phyloP scores from a whole-genome alignment of 2,329 filamentous ascomycete species.

The Rhinocladiella mackenziei region DNA sequence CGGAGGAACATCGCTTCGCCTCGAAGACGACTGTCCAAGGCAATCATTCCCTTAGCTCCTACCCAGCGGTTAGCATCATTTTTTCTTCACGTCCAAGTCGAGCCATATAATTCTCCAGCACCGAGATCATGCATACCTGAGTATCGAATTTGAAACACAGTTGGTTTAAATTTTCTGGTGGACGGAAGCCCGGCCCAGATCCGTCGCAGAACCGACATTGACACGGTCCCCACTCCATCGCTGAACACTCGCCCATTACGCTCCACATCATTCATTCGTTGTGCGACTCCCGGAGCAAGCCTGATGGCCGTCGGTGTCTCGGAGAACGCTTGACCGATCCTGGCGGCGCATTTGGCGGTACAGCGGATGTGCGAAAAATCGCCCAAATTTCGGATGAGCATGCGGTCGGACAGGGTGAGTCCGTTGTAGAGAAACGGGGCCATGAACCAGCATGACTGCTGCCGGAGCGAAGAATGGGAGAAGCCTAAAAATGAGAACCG shows the following conservation, averaged over 20 bases:
- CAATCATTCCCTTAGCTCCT: conserved; percentile 74
- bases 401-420: conserved; percentile 34
- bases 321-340: conserved; percentile 65
- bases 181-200: conserved; percentile 56
- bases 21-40: conserved; percentile 58
- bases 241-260: conserved; percentile 61
- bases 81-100: too few species aligned
- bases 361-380: conserved; percentile 51
- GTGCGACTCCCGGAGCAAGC: conserved; percentile 35
- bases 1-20: conserved; percentile 61
- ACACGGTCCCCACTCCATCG: conserved; percentile 75
- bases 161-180: too few species aligned
- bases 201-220: conserved; percentile 47
- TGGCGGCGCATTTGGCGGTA: conserved; percentile 56
- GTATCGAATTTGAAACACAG: conserved; percentile 70
- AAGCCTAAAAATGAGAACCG: conserved; percentile 68
- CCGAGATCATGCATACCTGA: too few species aligned
- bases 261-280: conserved; percentile 32
- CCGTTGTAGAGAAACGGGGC: conserved; percentile 43
- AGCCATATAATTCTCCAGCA: too few species aligned
- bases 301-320: conserved; percentile 65
- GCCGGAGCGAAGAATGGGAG: conserved; percentile 71
- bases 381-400: conserved; percentile 46
- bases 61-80: conserved; percentile 10
- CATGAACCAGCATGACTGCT: conserved; percentile 67